Percentiles rank a stretch among this genome's conserved stretches.
Evolutionary conservation across 805 yeast species (phyloP).

Genomic region (Wickerhamomyces strasburgensis): DNA sequence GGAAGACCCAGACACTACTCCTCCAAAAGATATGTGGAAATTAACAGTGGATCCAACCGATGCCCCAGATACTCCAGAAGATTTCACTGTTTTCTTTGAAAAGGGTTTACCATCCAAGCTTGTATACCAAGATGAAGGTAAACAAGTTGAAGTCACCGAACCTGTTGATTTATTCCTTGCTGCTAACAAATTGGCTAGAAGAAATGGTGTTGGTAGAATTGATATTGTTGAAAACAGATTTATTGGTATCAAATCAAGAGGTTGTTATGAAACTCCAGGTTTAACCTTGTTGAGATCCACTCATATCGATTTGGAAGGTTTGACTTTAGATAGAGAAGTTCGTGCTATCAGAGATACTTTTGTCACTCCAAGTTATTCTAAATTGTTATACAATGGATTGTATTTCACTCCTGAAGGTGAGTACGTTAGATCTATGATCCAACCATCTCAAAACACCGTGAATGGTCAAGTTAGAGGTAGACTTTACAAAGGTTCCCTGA

Average conservation of each 20-base stretch:
- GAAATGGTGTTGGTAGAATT: constrained; percentile 99
- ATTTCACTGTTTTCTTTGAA: constrained; percentile 72
- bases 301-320: constrained; percentile 95
- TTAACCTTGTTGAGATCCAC: constrained; percentile 89
- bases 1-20: constrained; percentile 98
- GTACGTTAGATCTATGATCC: constrained; percentile 87
- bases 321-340: constrained; percentile 95
- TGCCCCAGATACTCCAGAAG: constrained; percentile 93
- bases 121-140: constrained; percentile 54
- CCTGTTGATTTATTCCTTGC: constrained; percentile 90
- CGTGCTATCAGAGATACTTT: constrained; percentile 94
- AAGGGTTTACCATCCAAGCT: constrained; percentile 88
- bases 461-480: constrained; percentile 95
- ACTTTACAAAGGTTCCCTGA: constrained; percentile 84
- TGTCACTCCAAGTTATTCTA: constrained; percentile 89
- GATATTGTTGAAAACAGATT: constrained; percentile 99
- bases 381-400: constrained; percentile 91
- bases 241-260: constrained; percentile 98
- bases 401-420: constrained; percentile 99
- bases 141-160: constrained; percentile 60
- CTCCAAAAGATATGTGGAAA: constrained; percentile 99
- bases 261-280: constrained; percentile 99
- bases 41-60: constrained; percentile 92
- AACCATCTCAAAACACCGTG: constrained; percentile 91
- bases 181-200: constrained; percentile 94